Evolutionary conservation across 169 alveolate genomes (phyloP).

Genomic region (Toxoplasma gondii): DNA sequence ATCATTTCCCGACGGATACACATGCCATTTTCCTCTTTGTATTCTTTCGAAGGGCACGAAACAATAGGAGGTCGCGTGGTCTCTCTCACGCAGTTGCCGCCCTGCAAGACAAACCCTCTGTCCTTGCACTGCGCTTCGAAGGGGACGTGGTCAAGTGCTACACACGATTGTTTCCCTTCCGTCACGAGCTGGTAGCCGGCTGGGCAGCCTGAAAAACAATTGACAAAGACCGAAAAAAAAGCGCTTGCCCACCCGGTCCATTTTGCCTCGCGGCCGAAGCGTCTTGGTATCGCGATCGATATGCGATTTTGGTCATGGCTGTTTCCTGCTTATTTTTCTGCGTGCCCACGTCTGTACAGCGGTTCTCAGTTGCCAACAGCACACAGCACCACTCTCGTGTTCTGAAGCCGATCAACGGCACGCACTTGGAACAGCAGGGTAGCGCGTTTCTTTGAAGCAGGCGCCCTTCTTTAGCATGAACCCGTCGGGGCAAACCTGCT

Average conservation of each 20-base stretch:
- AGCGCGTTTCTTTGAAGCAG: slow-evolving; percentile 32
- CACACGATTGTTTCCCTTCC: slow-evolving; percentile 15
- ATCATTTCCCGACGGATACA: neutral
- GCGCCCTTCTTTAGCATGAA: neutral
- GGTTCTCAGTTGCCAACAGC: no score
- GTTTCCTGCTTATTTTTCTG: no score
- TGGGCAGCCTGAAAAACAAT: slow-evolving; percentile 14
- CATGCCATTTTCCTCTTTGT: slow-evolving; percentile 17
- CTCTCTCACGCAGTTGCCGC: slow-evolving; percentile 17
- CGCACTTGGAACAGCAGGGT: slow-evolving; percentile 29
- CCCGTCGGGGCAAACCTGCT: slow-evolving; percentile 13
- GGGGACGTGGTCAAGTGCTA: slow-evolving; percentile 27
- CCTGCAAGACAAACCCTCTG: neutral
- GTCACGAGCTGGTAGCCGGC: neutral
- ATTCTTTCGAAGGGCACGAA: neutral
- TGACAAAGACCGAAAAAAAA: neutral
- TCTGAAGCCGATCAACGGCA: neutral
- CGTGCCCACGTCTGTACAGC: no score
- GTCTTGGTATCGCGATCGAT: neutral
- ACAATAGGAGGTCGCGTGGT: slow-evolving; percentile 9
- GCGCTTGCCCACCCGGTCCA: neutral
- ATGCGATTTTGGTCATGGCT: no score
- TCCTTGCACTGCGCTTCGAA: slow-evolving; percentile 34
- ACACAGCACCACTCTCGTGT: no score
- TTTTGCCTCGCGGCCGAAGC: neutral